Evolutionary conservation across 257 asterid genomes (phyloP).

Genomic region (Solanum pimpinellifolium): DNA sequence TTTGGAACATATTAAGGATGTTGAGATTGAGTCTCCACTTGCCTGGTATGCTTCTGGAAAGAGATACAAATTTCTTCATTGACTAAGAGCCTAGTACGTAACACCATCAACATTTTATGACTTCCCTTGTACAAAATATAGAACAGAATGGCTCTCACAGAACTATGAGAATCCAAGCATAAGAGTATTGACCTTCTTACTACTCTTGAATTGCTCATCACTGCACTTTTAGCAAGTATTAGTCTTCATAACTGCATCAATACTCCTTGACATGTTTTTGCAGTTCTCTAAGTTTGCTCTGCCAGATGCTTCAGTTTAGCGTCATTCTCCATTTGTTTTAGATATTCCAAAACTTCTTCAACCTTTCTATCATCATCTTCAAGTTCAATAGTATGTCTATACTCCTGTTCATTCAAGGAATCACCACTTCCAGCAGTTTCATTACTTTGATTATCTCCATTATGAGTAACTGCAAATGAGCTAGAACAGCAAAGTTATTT

Average conservation of each 20-base stretch:
- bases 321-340: conserved; percentile 87
- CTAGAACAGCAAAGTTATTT: conserved; percentile 33
- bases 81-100: too few species aligned
- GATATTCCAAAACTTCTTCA: conserved; percentile 93
- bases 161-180: not conserved
- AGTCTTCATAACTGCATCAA: conserved; percentile 16
- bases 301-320: conserved; percentile 87
- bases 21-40: too few species aligned
- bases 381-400: conserved; percentile 62
- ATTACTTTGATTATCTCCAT: conserved; percentile 27
- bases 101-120: not conserved
- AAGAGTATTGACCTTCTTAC: conserved; percentile 26
- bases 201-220: conserved; percentile 19
- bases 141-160: not conserved
- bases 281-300: conserved; percentile 25
- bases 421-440: conserved; percentile 36
- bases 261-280: conserved; percentile 18
- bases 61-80: too few species aligned
- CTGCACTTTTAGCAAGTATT: conserved; percentile 16
- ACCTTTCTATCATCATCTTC: conserved; percentile 98
- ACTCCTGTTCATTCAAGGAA: conserved; percentile 45
- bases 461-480: conserved; percentile 36
- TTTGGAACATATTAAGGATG: too few species aligned
- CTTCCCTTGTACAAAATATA: not conserved
- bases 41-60: too few species aligned